These are phyloP conservation scores for Penicillium fimorum DNA, from an alignment of 495 filamentous ascomycete species.

Conservation along the genomic window DNA sequence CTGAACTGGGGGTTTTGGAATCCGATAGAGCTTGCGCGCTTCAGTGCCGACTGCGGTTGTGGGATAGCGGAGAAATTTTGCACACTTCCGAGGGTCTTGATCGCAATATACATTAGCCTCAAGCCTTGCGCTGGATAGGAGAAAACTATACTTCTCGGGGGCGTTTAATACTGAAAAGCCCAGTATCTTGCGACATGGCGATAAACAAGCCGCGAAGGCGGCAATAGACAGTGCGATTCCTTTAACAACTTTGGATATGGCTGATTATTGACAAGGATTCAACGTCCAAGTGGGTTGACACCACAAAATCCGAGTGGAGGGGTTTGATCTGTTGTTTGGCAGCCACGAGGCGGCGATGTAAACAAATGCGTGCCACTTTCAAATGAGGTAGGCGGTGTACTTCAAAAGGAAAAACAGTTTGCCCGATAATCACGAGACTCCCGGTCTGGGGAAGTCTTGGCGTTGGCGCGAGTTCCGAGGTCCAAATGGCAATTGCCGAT, in stretches of 20 bases:
- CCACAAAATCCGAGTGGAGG: constrained; percentile 16
- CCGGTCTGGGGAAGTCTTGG: constrained; percentile 41
- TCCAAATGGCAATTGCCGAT: constrained; percentile 34
- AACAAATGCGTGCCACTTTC: constrained; percentile 32
- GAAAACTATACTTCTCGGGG: constrained; percentile 61
- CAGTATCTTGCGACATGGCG: constrained; percentile 74
- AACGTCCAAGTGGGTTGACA: constrained; percentile 12
- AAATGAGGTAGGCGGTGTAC: constrained; percentile 35
- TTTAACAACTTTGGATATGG: constrained; percentile 1
- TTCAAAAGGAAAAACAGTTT: constrained; percentile 16
- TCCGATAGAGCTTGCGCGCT: constrained; percentile 83
- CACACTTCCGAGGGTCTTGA: constrained; percentile 73
- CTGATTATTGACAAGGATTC: not conserved
- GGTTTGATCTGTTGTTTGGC: constrained; percentile 21
- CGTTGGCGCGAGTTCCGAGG: constrained; percentile 41
- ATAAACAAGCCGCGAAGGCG: constrained; percentile 35
- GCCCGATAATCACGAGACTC: constrained; percentile 37
- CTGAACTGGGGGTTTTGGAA: constrained; percentile 62
- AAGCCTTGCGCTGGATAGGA: constrained; percentile 10
- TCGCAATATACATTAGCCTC: constrained; percentile 17
- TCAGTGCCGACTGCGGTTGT: constrained; percentile 90
- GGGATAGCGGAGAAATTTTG: constrained; percentile 79
- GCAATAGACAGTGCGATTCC: constrained; percentile 9
- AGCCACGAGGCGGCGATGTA: constrained; percentile 23
- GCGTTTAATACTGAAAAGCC: constrained; percentile 69